Base-by-base conservation (phyloP, 257 asterid species). In the Salvia splendens region DNA sequence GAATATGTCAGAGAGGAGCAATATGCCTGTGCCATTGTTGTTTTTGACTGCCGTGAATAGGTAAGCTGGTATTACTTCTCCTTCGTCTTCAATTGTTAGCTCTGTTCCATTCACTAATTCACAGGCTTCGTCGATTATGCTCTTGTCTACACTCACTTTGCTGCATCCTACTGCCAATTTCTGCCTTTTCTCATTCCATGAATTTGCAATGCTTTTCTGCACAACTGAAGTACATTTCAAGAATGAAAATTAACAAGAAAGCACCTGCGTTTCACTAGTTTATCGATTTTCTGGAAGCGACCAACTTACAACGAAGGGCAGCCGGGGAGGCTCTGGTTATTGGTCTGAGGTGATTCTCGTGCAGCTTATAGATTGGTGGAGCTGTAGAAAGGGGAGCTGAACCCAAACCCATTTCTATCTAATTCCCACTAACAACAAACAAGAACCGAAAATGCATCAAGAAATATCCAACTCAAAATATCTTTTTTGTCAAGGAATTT, bases 21-120 rank as follows among this genome's bases (percentile, higher is more conserved):
- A 68, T 68, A 88, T 84, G 55, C 97, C 96, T 17, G 85, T 86
- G 60, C 75, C 83, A 68, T 90, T 90, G 72, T 90, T 90, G 82
- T 90, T 90, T 84, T 88, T 91, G 71, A 91, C 95, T 5, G 96
- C 92, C 49, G 65, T 73, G 70, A 76, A 87, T 59, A 88, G 89
- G 77, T 69, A 72, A 57, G 96, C 97, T 49, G 30, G 77, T 20
- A 79, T 76, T 14, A 61, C 64, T 16, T 83, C 80, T 62, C 30
- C 84, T 60, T 73, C 87, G 12, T 81, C 94, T 61, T 84, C 92
- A 56, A 86, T 86, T 10, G 78, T 79, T 11, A 91, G 61, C 52
- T 86, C 95, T 12, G 85, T 78, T 33, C 88, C 91, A 43, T 79
- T 88, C 65, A 88, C 96, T 55, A 91, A 76, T 65, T 91, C 97